Evolutionary conservation across 176 grass and related monocot species (phyloP).

Genomic region (Eragrostis nindensis): DNA sequence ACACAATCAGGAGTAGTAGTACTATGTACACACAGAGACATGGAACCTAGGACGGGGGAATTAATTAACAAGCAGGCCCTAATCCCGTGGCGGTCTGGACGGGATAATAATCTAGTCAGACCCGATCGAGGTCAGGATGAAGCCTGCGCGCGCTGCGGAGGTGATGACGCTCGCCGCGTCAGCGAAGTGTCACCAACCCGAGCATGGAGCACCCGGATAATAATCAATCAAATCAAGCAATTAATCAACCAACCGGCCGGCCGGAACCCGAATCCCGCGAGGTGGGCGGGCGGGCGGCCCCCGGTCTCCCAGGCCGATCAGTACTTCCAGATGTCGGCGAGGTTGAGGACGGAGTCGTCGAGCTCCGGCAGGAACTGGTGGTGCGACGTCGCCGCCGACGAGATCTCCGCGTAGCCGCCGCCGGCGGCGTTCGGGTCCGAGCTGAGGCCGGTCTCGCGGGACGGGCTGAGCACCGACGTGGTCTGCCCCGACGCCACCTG

Average conservation of each 20-base stretch:
- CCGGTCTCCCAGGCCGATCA: too few relatives aligned
- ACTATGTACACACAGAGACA: slow-evolving; percentile 56
- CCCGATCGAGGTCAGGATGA: slow-evolving; percentile 30
- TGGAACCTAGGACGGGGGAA: slow-evolving; percentile 36
- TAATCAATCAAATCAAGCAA: slow-evolving; percentile 53
- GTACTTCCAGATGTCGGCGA: slow-evolving; percentile 62
- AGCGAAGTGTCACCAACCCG: slow-evolving; percentile 21
- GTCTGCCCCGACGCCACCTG: slow-evolving; percentile 58
- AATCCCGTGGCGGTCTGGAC: slow-evolving; percentile 46
- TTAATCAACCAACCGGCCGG: slow-evolving; percentile 35
- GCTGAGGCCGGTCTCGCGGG: slow-evolving; percentile 73
- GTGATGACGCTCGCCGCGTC: slow-evolving; percentile 21
- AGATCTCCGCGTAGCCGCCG: slow-evolving; percentile 71
- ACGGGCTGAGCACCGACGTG: slow-evolving; percentile 58
- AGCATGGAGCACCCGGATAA: slow-evolving; percentile 34
- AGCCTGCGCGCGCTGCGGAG: slow-evolving; percentile 8
- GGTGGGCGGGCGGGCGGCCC: neutral
- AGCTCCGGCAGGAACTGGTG: slow-evolving; percentile 37
- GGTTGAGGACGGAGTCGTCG: slow-evolving; percentile 48
- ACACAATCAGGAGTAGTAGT: slow-evolving; percentile 49
- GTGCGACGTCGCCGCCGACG: slow-evolving; percentile 53
- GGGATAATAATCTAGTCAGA: slow-evolving; percentile 44
- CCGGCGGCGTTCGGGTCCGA: slow-evolving; percentile 47
- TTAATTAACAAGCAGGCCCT: slow-evolving; percentile 54
- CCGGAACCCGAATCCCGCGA: neutral